Evolutionary conservation across 345 rosid species (phyloP), one percentile per base, ranked within the genome.

Genomic region (Kandelia obovata): DNA sequence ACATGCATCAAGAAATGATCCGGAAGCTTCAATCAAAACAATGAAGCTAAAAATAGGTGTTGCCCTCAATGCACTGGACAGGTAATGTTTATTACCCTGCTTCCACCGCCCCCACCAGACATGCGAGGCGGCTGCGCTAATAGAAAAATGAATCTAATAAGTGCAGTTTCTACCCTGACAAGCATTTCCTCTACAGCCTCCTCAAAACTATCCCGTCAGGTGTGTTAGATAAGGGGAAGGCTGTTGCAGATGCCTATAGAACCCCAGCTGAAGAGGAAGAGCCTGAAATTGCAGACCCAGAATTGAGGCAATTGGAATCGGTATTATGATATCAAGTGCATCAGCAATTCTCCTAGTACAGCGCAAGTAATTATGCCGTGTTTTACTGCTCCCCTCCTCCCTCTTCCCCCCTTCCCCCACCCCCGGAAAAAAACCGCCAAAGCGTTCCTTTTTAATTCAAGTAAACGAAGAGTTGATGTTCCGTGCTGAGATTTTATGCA

Each of bases 1-100:
- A 31, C 92, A 59, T 31, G 97, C 94, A 25, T 86, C 88, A 31
- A 84, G 96, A 76, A 93, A 87, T 16, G 90, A 93, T 28, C 82
- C 81, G 1, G 84, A 67, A 19, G 90, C 91, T 65, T 82, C 94
- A 15, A 81, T 89, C 28, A 75, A 69, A 8, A 49, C 79, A 61
- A 89, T 88, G 97, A 93, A 87, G 77, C 83, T 80, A 10, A 80
- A 86, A 78, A 84, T 87, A 35, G 87, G 74, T 35, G 80, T 73
- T 46, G 90, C 91, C 8, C 73, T 89, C 49, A 55, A 64, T 46
- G 89, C 97, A 13, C 67, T 84, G 19, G 91, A 91, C 76, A 87
- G 93, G 86, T 89, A 80, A 25, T 19, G 34, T 59, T 32, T 58
- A 13, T 56, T 43, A 11, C 53, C 13, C 37, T 15, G 4, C 35